These are phyloP conservation scores for Penstemon barbatus DNA, from an alignment of 257 asterid species.

Conservation along the genomic window DNA sequence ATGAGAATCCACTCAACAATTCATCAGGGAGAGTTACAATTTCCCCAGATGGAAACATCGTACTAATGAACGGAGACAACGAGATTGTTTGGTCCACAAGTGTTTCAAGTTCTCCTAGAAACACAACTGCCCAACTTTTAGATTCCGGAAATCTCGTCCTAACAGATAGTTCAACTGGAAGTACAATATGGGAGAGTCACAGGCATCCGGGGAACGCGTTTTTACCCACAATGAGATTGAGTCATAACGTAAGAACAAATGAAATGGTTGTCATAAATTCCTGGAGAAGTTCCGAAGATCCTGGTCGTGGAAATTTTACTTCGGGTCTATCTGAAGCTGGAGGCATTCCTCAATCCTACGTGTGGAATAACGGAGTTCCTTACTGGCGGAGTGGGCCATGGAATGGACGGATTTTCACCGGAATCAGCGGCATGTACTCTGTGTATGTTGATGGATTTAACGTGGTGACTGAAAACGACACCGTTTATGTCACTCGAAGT, in stretches of 20 bases:
- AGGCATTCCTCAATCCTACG: conserved; percentile 8
- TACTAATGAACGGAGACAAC: conserved; percentile 32
- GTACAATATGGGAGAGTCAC: background rate
- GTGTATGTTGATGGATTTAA: conserved; percentile 17
- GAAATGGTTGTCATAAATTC: background rate
- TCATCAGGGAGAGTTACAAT: conserved; percentile 32
- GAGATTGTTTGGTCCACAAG: conserved; percentile 32
- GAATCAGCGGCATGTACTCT: conserved; percentile 28
- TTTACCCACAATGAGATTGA: background rate
- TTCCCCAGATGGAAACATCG: conserved; percentile 36
- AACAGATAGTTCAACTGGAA: background rate
- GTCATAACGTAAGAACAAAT: background rate
- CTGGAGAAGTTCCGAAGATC: background rate
- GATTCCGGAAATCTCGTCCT: conserved; percentile 28
- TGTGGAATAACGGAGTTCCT: conserved; percentile 23
- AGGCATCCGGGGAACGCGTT: background rate
- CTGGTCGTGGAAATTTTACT: background rate
- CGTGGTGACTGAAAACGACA: background rate
- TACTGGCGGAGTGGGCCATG: conserved; percentile 22
- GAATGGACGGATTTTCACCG: conserved; percentile 19
- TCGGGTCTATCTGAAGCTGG: background rate
- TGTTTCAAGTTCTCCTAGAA: background rate
- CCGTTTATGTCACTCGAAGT: background rate
- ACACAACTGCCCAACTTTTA: conserved; percentile 14
- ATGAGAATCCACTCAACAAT: conserved; percentile 34